Base-by-base conservation (phyloP, 139 green algal species). In the Chlorella sp. region DNA sequence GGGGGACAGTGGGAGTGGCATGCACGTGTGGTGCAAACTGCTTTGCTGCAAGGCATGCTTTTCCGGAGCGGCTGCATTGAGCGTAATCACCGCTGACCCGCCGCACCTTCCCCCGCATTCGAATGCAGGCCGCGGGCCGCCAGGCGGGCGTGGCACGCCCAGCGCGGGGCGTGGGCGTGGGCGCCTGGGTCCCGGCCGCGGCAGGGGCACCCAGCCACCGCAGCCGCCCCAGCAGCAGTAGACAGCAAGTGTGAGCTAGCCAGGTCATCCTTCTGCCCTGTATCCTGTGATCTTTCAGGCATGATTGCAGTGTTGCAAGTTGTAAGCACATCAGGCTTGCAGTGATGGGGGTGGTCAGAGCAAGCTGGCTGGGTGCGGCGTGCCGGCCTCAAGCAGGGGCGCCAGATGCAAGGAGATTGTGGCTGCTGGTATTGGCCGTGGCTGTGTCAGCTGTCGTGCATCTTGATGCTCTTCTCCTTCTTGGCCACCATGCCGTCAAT, bases 391-490 rank as follows among this genome's bases (percentile, higher is more conserved):
- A 23, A 15, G 51, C 51, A 9, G 44, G 44, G 44, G 44, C 44
- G 44, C 44, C 44, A 51, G 44, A 6, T 6, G 6, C 44, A 51
- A 51, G 44, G 44, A 16, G 44, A n/a, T n/a, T n/a, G n/a, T n/a
- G n/a, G n/a, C n/a, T n/a, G n/a, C n/a, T n/a, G n/a, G n/a, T n/a
- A n/a, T n/a, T n/a, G n/a, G n/a, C n/a, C n/a, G n/a, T n/a, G n/a
- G n/a, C n/a, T n/a, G n/a, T n/a, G 32, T 83, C 79, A 90, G 13
- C 55, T 83, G 82, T 78, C 84, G 75, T 90, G 87, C 51, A 28
- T 60, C 23, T 12, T 18, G 20, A 91, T 91, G 64, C 81, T 64
- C 21, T 74, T 67, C 55, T 88, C 80, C 73, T 93, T 93, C 11
- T 38, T 62, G 11, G 47, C 34, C 34, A 79, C 57, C 25, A 89